A percentile compares a stretch with the other conserved stretches of the same genome.
Evolutionary conservation across 2,329 filamentous ascomycete species (phyloP).

Genomic region (Nothophoma quercina): DNA sequence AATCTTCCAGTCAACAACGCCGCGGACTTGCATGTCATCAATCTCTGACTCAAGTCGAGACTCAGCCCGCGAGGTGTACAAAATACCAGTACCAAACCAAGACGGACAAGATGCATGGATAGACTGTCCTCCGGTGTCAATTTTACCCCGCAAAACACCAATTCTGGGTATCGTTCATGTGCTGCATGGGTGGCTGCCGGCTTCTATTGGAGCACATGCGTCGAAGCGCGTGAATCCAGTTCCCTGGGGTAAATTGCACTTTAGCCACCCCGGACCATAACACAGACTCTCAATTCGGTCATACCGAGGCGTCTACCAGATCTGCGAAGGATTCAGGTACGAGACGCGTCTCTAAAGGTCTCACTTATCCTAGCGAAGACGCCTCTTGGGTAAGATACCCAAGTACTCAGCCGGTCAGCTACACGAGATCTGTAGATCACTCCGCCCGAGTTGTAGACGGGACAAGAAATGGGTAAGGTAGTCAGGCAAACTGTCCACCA

Average conservation of each 20-base stretch:
- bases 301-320: slow-evolving; percentile 4
- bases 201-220: slow-evolving; percentile 4
- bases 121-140: neutral
- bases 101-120: slow-evolving; percentile 1
- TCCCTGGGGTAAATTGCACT: slow-evolving; percentile 12
- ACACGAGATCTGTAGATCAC: neutral
- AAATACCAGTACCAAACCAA: neutral
- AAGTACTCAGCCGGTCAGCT: neutral
- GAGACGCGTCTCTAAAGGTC: neutral
- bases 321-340: neutral
- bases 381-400: neutral
- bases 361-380: slow-evolving; percentile 5
- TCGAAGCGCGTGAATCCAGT: slow-evolving; percentile 7
- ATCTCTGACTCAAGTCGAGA: slow-evolving; percentile 12
- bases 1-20: neutral
- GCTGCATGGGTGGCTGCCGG: neutral
- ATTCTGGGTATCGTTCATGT: neutral
- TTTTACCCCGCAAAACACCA: slow-evolving; percentile 3
- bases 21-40: neutral
- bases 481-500: neutral
- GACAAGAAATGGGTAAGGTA: neutral
- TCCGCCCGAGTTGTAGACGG: neutral
- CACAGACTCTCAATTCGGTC: neutral
- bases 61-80: neutral
- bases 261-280: slow-evolving; percentile 6